Base-by-base conservation (phyloP, 202 grass and related monocot genomes). In the Dendrocalamus latiflorus region DNA sequence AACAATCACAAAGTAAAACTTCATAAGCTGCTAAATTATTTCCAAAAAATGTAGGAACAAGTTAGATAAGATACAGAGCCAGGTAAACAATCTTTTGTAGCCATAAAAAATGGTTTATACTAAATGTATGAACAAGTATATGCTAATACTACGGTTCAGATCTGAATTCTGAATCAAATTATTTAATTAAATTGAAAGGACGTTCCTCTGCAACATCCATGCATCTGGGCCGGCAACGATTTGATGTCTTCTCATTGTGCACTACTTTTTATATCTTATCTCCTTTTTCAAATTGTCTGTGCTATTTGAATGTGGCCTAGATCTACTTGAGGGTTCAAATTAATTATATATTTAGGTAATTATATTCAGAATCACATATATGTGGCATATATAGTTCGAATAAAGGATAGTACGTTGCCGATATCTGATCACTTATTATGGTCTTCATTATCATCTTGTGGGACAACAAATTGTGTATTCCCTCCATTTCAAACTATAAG, bases 121-220 rank as follows among this genome's bases (percentile, higher is more conserved):
- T 37, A 15, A 24, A 65, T 56, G 7, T 36, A 21, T 43, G 70
- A 9, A 34, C 18, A 42, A 50, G 18, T 66, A 65, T 25, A 66
- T 38, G 13, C 13, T 34, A 57, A 21, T 57, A 14, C 38, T 58
- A 21, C 30, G 68, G 39, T 16, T 75, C 26, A 56, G 16, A 30
- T 68, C n/a, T 33, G 60, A 64, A 45, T 41, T 56, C 22, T 64
- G 25, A 45, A 30, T 50, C 44, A 68, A 13, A 14, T 65, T 16
- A 77, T 17, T 71, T 28, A 18, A 56, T 6, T 64, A 77, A 70
- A 43, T 22, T 64, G 34, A 43, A 86, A 87, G 72, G 65, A 64
- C 24, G 20, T 76, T 62, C 37, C 8, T 33, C 63, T 60, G 22
- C 24, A 47, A n/a, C 36, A 69, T 86, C 15, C 61, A 68, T 56